Evolutionary conservation across 768 basidiomycete species (phyloP).

Genomic region (Rhizopogon salebrosus): DNA sequence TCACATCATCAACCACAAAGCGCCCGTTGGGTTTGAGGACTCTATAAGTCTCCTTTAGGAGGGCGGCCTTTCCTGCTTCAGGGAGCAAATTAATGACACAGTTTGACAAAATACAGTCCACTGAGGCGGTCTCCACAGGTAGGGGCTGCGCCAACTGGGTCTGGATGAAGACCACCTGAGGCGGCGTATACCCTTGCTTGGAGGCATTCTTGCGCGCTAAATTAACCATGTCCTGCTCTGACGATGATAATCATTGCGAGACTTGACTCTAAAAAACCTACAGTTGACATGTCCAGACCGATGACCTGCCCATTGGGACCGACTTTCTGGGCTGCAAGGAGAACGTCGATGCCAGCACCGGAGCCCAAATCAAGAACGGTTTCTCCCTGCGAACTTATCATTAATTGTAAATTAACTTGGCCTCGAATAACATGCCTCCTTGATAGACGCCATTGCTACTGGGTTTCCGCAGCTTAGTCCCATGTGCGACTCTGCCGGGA

Average conservation of each 20-base stretch:
- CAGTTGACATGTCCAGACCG: conserved; percentile 50
- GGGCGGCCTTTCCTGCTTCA: conserved; percentile 30
- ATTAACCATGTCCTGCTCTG: conserved; percentile 43
- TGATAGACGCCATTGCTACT: conserved; percentile 38
- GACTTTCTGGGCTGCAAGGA: conserved; percentile 46
- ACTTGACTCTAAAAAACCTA: conserved; percentile 16
- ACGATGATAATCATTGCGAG: background rate
- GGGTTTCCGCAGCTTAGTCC: conserved; percentile 56
- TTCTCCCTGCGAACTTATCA: conserved; percentile 43
- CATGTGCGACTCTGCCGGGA: conserved; percentile 41
- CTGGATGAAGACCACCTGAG: conserved; percentile 45
- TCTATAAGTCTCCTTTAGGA: conserved; percentile 43
- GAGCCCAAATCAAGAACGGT: conserved; percentile 52
- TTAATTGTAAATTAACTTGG: background rate
- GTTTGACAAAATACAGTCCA: conserved; percentile 55
- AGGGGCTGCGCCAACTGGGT: conserved; percentile 36
- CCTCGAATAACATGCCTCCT: conserved; percentile 28
- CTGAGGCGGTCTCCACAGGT: conserved; percentile 41
- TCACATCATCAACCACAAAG: conserved; percentile 47
- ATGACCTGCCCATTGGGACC: conserved; percentile 45
- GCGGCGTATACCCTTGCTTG: conserved; percentile 36
- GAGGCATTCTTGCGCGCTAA: conserved; percentile 42
- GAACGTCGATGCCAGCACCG: conserved; percentile 52
- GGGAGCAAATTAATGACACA: conserved; percentile 53
- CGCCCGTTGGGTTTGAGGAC: conserved; percentile 54